Base-by-base conservation (phyloP, 805 yeast genomes). In the Hanseniaspora nectarophila region DNA sequence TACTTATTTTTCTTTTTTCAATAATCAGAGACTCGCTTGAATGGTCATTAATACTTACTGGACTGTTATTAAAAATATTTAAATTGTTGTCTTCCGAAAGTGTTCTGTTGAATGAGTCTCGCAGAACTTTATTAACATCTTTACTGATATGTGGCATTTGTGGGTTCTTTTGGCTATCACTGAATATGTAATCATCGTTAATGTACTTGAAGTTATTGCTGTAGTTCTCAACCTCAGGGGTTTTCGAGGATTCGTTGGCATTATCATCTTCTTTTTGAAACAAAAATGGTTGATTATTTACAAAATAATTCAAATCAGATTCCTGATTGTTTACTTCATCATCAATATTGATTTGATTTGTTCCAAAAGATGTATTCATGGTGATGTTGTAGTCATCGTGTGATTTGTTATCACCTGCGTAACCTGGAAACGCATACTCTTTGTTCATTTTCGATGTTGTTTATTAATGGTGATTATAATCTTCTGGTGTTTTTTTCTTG, bases 111-210 rank as follows among this genome's bases (percentile, higher is more conserved):
- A 34, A 34, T 1, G 53, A 49, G 28, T 49, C 46, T 20, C 46
- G 44, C n/a, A 50, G 31, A 15, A 31, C 31, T n/a, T 43, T 43
- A 15, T 21, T 50, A 15, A 50, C 28, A 23, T 42, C 38, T 26
- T 16, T 28, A 18, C 21, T 23, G 9, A 31, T 18, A 4, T 26
- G 21, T 20, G 38, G 42, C 7, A 24, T 49, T 28, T 44, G 43
- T 33, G 53, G 35, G 8, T 5, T 31, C 4, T 5, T 18, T 7
- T 21, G 18, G 23, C 33, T 23, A 1, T 44, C 24, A 29, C 37
- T 43, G 4, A 50, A 18, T 12, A 50, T 50, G 16, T 43, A 50
- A 24, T 50, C 48, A n/a, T 50, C 53, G 28, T 43, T 43, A 6
- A 50, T n/a, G n/a, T 50, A 43, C 13, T 23, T 50, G n/a, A 50